A percentile compares a stretch with the other conserved stretches of the same genome.
Evolutionary conservation across 768 basidiomycete species (phyloP).

Genomic region (Cytidiella melzeri): DNA sequence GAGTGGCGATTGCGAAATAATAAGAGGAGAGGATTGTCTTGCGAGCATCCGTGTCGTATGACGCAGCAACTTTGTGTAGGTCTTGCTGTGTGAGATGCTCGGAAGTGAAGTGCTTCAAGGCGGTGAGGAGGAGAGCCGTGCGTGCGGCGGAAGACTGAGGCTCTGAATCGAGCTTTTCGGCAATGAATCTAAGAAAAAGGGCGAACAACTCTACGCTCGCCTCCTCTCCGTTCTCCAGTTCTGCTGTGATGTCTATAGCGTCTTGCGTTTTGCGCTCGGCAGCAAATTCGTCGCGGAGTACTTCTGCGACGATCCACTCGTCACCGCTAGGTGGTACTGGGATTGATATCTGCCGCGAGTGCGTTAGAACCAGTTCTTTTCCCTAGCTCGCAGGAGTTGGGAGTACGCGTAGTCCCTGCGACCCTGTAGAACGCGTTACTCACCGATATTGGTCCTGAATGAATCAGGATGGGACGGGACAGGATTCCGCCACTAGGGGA

Average conservation of each 20-base stretch:
- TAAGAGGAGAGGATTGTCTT: slow-evolving; percentile 74
- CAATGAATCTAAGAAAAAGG: slow-evolving; percentile 75
- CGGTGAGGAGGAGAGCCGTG: slow-evolving; percentile 63
- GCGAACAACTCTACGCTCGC: slow-evolving; percentile 74
- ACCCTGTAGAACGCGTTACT: slow-evolving; percentile 15
- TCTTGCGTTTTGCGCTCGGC: slow-evolving; percentile 44
- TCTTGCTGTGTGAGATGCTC: slow-evolving; percentile 68
- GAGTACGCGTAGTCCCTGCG: too few species aligned
- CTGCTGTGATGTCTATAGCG: slow-evolving; percentile 44
- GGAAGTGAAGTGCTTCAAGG: slow-evolving; percentile 72
- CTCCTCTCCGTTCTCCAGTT: slow-evolving; percentile 51
- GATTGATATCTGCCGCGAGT: slow-evolving; percentile 59
- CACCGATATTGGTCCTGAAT: slow-evolving; percentile 28
- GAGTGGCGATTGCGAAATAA: slow-evolving; percentile 66
- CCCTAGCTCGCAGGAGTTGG: not conserved
- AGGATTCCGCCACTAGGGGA: slow-evolving; percentile 14
- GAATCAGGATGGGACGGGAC: slow-evolving; percentile 28
- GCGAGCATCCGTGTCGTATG: slow-evolving; percentile 71
- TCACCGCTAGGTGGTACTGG: slow-evolving; percentile 76
- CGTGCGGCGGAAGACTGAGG: slow-evolving; percentile 45
- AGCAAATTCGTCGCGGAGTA: slow-evolving; percentile 85
- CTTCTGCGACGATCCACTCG: slow-evolving; percentile 91
- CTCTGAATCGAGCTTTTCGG: slow-evolving; percentile 54
- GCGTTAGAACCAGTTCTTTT: not conserved
- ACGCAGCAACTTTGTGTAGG: slow-evolving; percentile 74